These are phyloP conservation scores for Euphorbia tirucalli DNA, from an alignment of 345 rosid species.

Conservation along the genomic window DNA sequence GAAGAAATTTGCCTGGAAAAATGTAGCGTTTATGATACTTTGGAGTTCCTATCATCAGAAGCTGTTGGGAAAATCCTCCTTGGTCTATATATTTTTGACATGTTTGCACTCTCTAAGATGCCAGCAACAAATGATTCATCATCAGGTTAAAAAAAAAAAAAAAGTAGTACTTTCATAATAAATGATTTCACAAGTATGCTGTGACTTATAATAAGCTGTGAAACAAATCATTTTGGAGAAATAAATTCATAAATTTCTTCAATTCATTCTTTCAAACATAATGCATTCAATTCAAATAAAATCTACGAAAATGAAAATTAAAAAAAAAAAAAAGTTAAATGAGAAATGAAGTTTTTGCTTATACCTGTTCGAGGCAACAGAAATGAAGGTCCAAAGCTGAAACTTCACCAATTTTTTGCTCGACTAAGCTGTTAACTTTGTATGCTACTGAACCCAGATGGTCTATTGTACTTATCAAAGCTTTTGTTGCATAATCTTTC, in stretches of 20 bases:
- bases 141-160: not conserved
- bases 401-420: conserved; percentile 48
- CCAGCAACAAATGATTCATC: not conserved
- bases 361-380: conserved; percentile 63
- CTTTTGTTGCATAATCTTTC: conserved; percentile 72
- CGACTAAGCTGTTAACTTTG: conserved; percentile 52
- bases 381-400: conserved; percentile 50
- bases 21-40: conserved; percentile 61
- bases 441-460: conserved; percentile 83
- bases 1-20: conserved; percentile 53
- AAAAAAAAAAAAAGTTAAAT: too few species aligned
- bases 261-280: too few species aligned
- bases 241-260: too few species aligned
- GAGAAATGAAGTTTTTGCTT: too few species aligned
- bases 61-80: conserved; percentile 53
- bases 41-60: conserved; percentile 40
- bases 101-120: conserved; percentile 46
- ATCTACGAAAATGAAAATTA: too few species aligned
- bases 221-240: too few species aligned
- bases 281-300: too few species aligned
- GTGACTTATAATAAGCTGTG: too few species aligned
- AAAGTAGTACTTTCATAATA: not conserved
- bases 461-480: conserved; percentile 73
- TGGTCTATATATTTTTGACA: conserved; percentile 50
- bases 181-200: too few species aligned